Evolutionary conservation across 164 flowering plant genomes (phyloP), one percentile per base, ranked within the genome.

Genomic region (Santalum album): DNA sequence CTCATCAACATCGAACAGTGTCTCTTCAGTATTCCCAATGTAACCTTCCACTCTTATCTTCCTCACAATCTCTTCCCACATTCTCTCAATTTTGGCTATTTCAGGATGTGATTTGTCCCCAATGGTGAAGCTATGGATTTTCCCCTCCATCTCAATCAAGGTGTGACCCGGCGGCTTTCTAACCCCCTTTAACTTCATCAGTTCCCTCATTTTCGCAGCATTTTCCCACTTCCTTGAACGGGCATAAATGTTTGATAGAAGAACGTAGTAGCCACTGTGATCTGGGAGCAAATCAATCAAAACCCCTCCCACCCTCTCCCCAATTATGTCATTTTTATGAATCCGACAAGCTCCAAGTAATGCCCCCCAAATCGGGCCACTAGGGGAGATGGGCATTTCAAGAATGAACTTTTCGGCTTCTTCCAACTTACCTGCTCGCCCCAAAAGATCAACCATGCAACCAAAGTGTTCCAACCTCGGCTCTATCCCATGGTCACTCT

Each of bases 361-460:
- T 20, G 71, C 58, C 35, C 65, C 19, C 71, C 75, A 67, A 40
- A 63, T 67, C 18, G 57, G 52, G 35, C 49, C 46, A 35, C 63
- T 49, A 6, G 71, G 68, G 27, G 66, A 47, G 24, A 55, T 46
- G 20, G 75, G 71, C 71, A 71, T 67, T 3, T 19, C 23, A 17
- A 50, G 32, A 40, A 67, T 60, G 40, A 71, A 49, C 20, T 49
- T 19, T 25, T 60, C 62, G 34, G 64, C 75, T 50, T 71, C 75
- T 26, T 63, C 19, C 23, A 64, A 57, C 38, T 24, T 25, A 18
- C 71, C 71, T 32, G 54, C 64, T 52, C 59, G 68, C 52, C 65
- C 62, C 15, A 70, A 65, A 52, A 70, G 62, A 53, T 66, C 65
- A 53, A 70, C 57, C 59, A 70, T 52, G 57, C 71, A 70, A 50